Percentiles rank a stretch among this genome's conserved stretches.
phyloP scores from a whole-genome alignment of 1,139 yeast species.

The Hansenula lynferdii region DNA sequence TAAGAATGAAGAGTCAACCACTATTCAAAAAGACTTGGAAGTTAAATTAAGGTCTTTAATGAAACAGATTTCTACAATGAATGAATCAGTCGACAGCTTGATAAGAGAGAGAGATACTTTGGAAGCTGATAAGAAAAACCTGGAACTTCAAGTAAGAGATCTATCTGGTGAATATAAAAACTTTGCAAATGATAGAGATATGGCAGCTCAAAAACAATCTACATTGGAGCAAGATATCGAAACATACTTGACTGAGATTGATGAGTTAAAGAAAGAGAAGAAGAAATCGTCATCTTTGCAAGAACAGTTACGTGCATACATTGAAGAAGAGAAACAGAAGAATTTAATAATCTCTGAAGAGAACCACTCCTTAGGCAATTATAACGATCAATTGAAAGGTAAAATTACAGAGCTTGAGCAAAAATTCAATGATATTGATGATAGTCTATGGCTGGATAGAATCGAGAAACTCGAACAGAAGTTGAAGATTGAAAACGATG shows the following conservation, averaged over 20 bases:
- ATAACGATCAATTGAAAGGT: conserved; percentile 29
- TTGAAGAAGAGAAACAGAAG: conserved; percentile 32
- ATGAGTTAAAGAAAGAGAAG: conserved; percentile 10
- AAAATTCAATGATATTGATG: conserved; percentile 32
- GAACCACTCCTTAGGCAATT: conserved; percentile 27
- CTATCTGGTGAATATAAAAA: conserved; percentile 42
- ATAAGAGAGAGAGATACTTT: conserved; percentile 46
- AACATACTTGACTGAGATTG: conserved; percentile 19
- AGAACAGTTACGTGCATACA: conserved; percentile 13
- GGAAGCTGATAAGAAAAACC: conserved; percentile 38
- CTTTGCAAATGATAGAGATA: conserved; percentile 39
- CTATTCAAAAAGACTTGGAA: conserved; percentile 37
- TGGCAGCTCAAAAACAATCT: conserved; percentile 26
- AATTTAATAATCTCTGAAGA: conserved; percentile 31
- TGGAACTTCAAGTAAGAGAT: conserved; percentile 42
- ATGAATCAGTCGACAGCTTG: conserved; percentile 47
- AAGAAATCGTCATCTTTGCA: conserved; percentile 10
- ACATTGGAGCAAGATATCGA: conserved; percentile 27
- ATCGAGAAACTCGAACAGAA: conserved; percentile 28
- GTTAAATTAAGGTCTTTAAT: conserved; percentile 39
- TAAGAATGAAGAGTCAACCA: conserved; percentile 41
- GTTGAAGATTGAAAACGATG: conserved; percentile 26
- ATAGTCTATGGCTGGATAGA: conserved; percentile 33
- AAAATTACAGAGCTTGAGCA: conserved; percentile 32
- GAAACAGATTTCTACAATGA: conserved; percentile 47